Evolutionary conservation across 805 yeast species (phyloP).

Genomic region (Kuraishia piskuri): DNA sequence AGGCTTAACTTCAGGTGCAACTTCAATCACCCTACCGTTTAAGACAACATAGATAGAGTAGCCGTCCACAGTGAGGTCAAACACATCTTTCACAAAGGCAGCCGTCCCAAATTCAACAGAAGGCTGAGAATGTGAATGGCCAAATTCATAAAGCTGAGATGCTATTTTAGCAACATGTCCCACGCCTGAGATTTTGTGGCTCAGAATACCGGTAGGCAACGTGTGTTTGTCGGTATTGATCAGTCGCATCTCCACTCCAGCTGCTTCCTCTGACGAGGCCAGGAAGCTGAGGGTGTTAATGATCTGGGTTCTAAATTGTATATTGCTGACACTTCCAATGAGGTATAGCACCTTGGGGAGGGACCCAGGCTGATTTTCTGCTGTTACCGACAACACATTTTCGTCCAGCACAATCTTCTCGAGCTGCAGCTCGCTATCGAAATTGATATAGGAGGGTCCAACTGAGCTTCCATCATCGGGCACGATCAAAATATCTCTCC

Average conservation of each 20-base stretch:
- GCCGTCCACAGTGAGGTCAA: not conserved
- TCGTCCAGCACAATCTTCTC: not conserved
- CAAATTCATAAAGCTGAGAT: not conserved
- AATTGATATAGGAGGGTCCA: constrained; percentile 2
- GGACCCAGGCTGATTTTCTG: not conserved
- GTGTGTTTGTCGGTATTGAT: not conserved
- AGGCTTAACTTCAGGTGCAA: constrained; percentile 17
- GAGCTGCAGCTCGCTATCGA: not conserved
- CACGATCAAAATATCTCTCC: constrained; percentile 40
- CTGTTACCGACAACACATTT: not conserved
- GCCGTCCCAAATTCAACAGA: not conserved
- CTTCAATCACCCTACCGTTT: constrained; percentile 45
- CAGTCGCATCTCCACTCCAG: not conserved
- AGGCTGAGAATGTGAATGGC: not conserved
- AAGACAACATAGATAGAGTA: constrained; percentile 28
- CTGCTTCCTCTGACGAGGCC: not conserved
- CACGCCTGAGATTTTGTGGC: not conserved
- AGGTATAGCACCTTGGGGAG: not conserved
- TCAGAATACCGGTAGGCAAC: not conserved
- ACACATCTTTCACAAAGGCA: not conserved
- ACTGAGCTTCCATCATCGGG: constrained; percentile 33
- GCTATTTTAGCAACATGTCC: not conserved
- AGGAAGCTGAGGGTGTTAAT: not conserved
- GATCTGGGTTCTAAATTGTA: not conserved
- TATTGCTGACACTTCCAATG: not conserved